These are phyloP conservation scores for Annulohypoxylon truncatum DNA, from an alignment of 2,329 filamentous ascomycete species.

Conservation along the genomic window DNA sequence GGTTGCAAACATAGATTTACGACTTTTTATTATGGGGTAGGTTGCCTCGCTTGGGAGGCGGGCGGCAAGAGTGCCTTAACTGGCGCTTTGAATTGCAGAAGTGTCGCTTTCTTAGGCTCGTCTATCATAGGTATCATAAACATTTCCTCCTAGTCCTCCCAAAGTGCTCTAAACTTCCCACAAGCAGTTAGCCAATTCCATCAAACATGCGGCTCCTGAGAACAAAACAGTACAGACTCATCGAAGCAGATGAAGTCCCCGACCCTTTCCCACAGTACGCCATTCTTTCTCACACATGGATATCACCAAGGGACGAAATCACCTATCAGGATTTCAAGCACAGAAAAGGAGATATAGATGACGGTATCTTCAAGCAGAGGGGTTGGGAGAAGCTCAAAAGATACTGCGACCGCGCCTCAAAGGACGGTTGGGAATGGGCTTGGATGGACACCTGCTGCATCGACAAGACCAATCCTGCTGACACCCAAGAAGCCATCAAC, in stretches of 20 bases:
- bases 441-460: neutral
- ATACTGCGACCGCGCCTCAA: slow-evolving; percentile 27
- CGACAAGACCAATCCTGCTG: neutral
- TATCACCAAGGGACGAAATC: slow-evolving; percentile 27
- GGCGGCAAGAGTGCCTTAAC: no score
- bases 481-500: neutral
- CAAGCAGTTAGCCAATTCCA: no score
- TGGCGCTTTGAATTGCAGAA: no score
- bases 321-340: slow-evolving; percentile 34
- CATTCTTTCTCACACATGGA: slow-evolving; percentile 36
- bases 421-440: slow-evolving; percentile 4
- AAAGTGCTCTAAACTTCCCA: no score
- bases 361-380: slow-evolving; percentile 28
- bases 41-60: no score
- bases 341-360: slow-evolving; percentile 22
- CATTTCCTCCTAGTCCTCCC: no score
- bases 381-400: slow-evolving; percentile 29
- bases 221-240: neutral
- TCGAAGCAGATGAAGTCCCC: slow-evolving; percentile 2
- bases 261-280: slow-evolving; percentile 13
- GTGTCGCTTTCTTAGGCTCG: no score
- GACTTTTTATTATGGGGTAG: no score
- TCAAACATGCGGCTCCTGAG: slow-evolving; percentile 1
- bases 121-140: no score
- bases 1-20: no score